phyloP scores from a whole-genome alignment of 306 rosid genomes.

The Rosa multiflora region DNA sequence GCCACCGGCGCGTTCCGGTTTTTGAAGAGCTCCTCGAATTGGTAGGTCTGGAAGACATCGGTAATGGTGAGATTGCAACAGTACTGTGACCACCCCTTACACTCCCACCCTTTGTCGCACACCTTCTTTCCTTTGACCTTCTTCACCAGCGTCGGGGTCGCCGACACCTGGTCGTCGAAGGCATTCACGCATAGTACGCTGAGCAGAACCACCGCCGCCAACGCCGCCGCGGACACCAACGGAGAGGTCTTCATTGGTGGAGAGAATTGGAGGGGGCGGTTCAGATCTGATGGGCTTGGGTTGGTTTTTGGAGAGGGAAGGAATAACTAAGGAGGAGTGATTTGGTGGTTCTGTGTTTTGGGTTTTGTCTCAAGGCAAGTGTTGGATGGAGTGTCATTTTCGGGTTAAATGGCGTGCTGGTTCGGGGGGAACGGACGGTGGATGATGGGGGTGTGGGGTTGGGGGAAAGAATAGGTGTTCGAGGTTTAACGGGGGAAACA shows the following conservation, averaged over 20 bases:
- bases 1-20: conserved; percentile 78
- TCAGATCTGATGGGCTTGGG: conserved; percentile 20
- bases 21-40: conserved; percentile 82
- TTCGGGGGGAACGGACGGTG: conserved; percentile 10
- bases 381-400: conserved; percentile 36
- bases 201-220: conserved; percentile 1
- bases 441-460: not conserved
- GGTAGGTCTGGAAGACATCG: conserved; percentile 68
- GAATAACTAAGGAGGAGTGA: not conserved
- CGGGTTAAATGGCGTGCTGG: conserved; percentile 28
- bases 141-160: conserved; percentile 48
- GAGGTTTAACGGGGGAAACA: conserved; percentile 27
- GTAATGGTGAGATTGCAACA: conserved; percentile 82
- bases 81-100: conserved; percentile 54
- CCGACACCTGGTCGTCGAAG: conserved; percentile 26
- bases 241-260: conserved; percentile 2
- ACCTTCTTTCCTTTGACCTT: conserved; percentile 57
- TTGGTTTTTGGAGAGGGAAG: not conserved
- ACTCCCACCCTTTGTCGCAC: conserved; percentile 86
- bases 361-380: not conserved
- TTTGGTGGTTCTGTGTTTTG: not conserved
- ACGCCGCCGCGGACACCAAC: not conserved
- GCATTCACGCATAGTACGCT: conserved; percentile 33
- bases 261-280: not conserved
- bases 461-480: not conserved